These are phyloP conservation scores for Acanthamoeba royreba DNA, from an alignment of 208 protist genomes.

Conservation along the genomic window DNA sequence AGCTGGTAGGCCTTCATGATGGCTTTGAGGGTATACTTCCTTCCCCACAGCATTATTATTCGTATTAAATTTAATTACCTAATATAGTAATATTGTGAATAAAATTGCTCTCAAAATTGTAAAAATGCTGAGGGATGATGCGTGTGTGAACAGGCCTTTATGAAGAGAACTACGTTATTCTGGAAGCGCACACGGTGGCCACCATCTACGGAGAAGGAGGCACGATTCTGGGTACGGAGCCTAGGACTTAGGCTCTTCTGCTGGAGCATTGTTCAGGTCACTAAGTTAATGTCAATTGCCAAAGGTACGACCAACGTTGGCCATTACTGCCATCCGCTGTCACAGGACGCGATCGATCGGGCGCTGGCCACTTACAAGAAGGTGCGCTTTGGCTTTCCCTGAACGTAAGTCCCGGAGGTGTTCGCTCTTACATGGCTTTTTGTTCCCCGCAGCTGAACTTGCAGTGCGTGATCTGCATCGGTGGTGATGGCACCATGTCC, in stretches of 20 bases:
- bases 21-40: not conserved
- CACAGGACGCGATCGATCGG: not conserved
- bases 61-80: not conserved
- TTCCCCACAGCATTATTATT: not conserved
- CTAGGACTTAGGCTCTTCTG: not conserved
- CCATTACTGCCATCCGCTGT: not conserved
- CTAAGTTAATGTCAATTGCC: too few species aligned
- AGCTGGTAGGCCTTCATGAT: not conserved
- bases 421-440: too few species aligned
- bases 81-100: too few species aligned
- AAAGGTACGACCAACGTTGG: constrained; percentile 4
- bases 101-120: not conserved
- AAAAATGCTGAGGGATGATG: too few species aligned
- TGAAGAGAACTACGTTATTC: not conserved
- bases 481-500: constrained; percentile 33
- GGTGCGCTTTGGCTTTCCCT: not conserved
- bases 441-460: not conserved
- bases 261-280: not conserved
- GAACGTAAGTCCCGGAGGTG: not conserved
- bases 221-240: not conserved
- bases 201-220: not conserved
- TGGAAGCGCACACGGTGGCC: not conserved
- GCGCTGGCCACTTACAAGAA: not conserved
- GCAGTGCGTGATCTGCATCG: constrained; percentile 20
- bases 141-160: not conserved